Evolutionary conservation across 2,329 filamentous ascomycete species (phyloP).

Genomic region (Aureobasidium sp.): DNA sequence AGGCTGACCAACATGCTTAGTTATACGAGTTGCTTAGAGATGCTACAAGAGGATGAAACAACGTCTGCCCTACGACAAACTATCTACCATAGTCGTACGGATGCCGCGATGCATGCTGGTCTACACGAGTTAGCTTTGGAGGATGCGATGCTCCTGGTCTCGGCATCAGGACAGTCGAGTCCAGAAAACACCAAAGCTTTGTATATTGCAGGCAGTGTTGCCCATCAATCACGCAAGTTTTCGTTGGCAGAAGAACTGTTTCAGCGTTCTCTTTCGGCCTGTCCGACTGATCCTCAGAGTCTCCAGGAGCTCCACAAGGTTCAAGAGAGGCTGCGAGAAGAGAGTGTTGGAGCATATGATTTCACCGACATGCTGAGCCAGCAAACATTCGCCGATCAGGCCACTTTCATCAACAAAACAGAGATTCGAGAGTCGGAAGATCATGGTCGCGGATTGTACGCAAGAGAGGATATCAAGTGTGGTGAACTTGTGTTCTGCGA

Average conservation of each 20-base stretch:
- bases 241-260: not conserved
- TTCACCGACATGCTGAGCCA: conserved; percentile 15
- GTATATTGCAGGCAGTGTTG: not conserved
- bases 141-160: not conserved
- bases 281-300: not conserved
- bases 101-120: not conserved
- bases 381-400: conserved; percentile 16
- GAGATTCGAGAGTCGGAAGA: not conserved
- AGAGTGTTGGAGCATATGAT: conserved; percentile 18
- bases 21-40: not conserved
- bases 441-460: conserved; percentile 7
- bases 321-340: not conserved
- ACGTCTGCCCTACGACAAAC: not conserved
- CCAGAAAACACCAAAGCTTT: not conserved
- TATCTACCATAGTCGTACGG: not conserved
- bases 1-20: not conserved
- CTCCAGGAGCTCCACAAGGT: not conserved
- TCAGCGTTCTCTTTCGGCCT: not conserved
- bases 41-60: not conserved
- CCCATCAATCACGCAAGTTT: not conserved
- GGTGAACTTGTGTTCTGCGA: conserved; percentile 15
- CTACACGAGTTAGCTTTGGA: not conserved
- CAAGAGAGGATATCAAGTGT: not conserved
- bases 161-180: not conserved
- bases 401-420: conserved; percentile 13